Conservation (phyloP, 768 basidiomycete species). For the Boletus pseudo-olivaceus region DNA sequence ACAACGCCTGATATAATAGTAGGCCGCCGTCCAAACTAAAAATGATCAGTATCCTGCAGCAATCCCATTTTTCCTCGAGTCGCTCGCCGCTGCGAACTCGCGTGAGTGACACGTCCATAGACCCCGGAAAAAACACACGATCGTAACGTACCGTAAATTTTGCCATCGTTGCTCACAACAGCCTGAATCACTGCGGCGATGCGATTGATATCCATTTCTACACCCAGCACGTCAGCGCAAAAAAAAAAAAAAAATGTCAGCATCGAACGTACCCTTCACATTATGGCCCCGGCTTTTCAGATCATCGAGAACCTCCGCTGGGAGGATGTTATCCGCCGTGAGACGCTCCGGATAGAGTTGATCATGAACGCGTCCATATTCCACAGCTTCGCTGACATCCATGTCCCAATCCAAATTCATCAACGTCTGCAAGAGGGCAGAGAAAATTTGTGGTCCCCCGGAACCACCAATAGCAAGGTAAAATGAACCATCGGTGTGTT, state of each 20-base stretch:
- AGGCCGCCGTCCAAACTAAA: too few species aligned
- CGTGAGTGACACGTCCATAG: background rate
- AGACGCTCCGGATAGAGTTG: constrained; percentile 71
- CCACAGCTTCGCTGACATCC: constrained; percentile 78
- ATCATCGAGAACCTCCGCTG: constrained; percentile 49
- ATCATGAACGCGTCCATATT: constrained; percentile 79
- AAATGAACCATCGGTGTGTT: constrained; percentile 69
- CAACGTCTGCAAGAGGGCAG: constrained; percentile 73
- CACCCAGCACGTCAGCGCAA: background rate
- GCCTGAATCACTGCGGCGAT: constrained; percentile 74
- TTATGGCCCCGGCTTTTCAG: constrained; percentile 68
- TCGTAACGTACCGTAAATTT: constrained; percentile 56
- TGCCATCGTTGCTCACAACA: constrained; percentile 47
- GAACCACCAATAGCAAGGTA: constrained; percentile 77
- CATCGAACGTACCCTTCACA: constrained; percentile 48
- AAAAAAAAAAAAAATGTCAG: background rate
- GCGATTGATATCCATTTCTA: constrained; percentile 67
- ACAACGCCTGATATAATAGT: too few species aligned
- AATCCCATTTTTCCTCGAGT: constrained; percentile 90
- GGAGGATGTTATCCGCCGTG: constrained; percentile 62
- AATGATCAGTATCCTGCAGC: constrained; percentile 71
- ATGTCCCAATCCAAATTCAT: constrained; percentile 75
- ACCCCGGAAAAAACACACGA: background rate
- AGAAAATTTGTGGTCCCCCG: constrained; percentile 85
- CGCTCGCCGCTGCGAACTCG: constrained; percentile 64